A percentile compares a stretch with the other conserved stretches of the same genome.
These are phyloP conservation scores for Filosporella fistucella DNA, from an alignment of 495 filamentous ascomycete genomes.

Conservation along the genomic window DNA sequence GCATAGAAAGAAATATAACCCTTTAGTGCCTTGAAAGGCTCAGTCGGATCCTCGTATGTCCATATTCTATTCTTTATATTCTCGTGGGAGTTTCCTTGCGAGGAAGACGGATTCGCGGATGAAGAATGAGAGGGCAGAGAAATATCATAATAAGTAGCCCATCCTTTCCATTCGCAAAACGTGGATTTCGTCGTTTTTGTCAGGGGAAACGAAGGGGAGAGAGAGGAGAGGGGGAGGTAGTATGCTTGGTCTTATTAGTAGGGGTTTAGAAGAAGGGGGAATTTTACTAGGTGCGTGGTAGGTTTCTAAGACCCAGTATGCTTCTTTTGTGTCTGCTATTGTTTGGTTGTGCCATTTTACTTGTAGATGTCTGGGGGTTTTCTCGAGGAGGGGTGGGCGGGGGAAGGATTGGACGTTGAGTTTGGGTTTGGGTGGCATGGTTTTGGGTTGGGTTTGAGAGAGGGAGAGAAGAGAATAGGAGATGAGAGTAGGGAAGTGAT, in stretches of 20 bases:
- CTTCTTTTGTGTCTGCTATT: conserved; percentile 50
- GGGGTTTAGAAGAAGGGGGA: conserved; percentile 3
- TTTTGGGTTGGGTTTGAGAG: not conserved
- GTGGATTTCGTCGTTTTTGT: conserved; percentile 35
- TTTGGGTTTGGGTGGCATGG: conserved; percentile 40
- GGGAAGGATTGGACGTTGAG: conserved; percentile 52
- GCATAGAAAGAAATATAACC: conserved; percentile 48
- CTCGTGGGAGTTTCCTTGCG: not conserved
- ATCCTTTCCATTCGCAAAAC: conserved; percentile 54
- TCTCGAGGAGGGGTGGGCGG: conserved; percentile 51
- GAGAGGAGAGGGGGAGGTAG: conserved; percentile 44
- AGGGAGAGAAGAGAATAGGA: too few species aligned
- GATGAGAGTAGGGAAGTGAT: too few species aligned
- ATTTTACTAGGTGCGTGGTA: conserved; percentile 48
- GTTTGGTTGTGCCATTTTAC: conserved; percentile 46
- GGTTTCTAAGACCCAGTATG: conserved; percentile 56
- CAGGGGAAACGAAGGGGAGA: conserved; percentile 40
- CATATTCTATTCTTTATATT: conserved; percentile 46
- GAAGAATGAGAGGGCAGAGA: conserved; percentile 1
- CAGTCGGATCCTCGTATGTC: conserved; percentile 47
- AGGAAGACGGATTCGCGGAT: not conserved
- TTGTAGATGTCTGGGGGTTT: conserved; percentile 41
- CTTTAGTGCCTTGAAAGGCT: conserved; percentile 41
- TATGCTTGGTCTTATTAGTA: conserved; percentile 35
- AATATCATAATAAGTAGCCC: conserved; percentile 46